Conservation (phyloP, 2,329 filamentous ascomycete species). For the Metarhizium humberi region DNA sequence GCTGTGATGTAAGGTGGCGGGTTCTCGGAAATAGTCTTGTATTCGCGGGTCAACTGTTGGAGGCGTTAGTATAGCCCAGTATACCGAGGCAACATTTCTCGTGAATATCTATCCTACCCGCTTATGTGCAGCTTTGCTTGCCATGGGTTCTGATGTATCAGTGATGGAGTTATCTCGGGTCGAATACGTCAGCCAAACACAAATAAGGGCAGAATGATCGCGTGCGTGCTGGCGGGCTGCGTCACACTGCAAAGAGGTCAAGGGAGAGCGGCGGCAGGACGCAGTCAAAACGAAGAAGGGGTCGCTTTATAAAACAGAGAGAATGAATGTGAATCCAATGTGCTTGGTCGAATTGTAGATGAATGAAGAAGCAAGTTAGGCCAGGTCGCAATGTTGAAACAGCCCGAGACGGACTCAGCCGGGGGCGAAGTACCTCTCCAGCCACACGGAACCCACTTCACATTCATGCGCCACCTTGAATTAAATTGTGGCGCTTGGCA, state of each 20-base stretch:
- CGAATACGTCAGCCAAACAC: constrained; percentile 13
- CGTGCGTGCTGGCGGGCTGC: background rate
- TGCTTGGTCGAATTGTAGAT: background rate
- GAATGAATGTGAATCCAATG: background rate
- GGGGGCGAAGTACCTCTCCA: background rate
- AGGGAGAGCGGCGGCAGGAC: background rate
- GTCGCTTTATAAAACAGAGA: background rate
- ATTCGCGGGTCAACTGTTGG: constrained; percentile 49
- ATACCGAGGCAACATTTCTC: background rate
- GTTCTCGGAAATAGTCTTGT: constrained; percentile 56
- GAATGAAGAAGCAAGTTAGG: background rate
- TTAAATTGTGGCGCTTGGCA: background rate
- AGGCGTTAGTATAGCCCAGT: constrained; percentile 13
- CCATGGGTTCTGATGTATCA: constrained; percentile 38
- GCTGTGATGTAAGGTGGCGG: constrained; percentile 84
- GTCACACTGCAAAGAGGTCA: background rate
- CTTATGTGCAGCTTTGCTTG: constrained; percentile 64
- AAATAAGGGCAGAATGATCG: background rate
- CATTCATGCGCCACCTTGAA: no score
- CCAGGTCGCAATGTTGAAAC: background rate
- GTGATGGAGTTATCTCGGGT: background rate
- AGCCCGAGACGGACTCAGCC: constrained; percentile 1
- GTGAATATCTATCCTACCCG: constrained; percentile 39
- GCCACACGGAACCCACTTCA: constrained; percentile 1
- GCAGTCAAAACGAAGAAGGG: background rate